phyloP scores from a whole-genome alignment of 2,329 filamentous ascomycete species.

The Monilinia fructigena region DNA sequence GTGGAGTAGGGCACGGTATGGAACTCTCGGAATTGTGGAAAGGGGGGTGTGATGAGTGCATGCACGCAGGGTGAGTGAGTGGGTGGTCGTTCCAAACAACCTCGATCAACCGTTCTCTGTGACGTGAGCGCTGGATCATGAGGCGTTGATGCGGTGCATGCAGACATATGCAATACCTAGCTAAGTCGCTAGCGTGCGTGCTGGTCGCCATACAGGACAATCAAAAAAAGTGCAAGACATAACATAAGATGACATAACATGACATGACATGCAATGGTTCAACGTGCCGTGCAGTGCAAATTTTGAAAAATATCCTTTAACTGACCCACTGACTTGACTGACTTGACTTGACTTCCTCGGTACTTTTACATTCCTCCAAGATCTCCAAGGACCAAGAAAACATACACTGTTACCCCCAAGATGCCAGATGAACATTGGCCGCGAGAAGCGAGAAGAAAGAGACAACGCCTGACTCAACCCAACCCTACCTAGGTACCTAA shows the following conservation, averaged over 20 bases:
- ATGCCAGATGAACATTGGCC: background rate
- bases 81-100: background rate
- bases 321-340: too few relatives aligned
- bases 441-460: background rate
- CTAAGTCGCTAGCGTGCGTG: background rate
- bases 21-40: background rate
- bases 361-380: background rate
- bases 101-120: background rate
- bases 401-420: background rate
- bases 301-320: too few relatives aligned
- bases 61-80: background rate
- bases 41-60: background rate
- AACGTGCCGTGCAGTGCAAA: too few relatives aligned
- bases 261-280: too few relatives aligned
- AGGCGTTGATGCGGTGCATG: background rate
- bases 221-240: too few relatives aligned
- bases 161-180: background rate
- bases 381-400: background rate
- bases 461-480: background rate
- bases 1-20: background rate
- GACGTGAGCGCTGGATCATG: background rate
- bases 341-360: too few relatives aligned
- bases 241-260: too few relatives aligned
- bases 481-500: background rate
- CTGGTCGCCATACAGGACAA: too few relatives aligned